These are phyloP conservation scores for Yamadazyma kitorensis DNA, from an alignment of 805 yeast species.

Conservation along the genomic window DNA sequence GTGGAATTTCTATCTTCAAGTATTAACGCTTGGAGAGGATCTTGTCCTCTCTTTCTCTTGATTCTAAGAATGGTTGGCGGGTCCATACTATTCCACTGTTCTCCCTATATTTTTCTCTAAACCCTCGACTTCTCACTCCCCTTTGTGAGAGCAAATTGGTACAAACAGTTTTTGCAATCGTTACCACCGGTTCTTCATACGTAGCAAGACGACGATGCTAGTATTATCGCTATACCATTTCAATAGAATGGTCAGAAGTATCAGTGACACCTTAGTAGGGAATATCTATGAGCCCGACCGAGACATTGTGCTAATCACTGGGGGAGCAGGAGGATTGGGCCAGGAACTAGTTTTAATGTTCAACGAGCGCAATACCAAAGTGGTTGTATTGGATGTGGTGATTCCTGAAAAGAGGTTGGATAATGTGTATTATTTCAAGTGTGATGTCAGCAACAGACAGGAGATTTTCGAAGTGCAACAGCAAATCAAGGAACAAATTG, in stretches of 20 bases:
- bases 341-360: slow-evolving; percentile 53
- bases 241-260: slow-evolving; percentile 21
- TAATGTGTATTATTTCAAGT: slow-evolving; percentile 53
- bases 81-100: slow-evolving; percentile 3
- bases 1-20: slow-evolving; percentile 37
- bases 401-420: slow-evolving; percentile 33
- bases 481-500: slow-evolving; percentile 46
- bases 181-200: too few species aligned
- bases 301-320: slow-evolving; percentile 76
- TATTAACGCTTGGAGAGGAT: slow-evolving; percentile 79
- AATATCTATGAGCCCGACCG: slow-evolving; percentile 47
- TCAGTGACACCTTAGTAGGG: slow-evolving; percentile 46
- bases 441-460: slow-evolving; percentile 64
- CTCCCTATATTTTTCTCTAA: not conserved
- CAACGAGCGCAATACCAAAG: slow-evolving; percentile 36
- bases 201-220: too few species aligned
- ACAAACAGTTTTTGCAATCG: slow-evolving; percentile 12
- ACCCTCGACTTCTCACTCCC: not conserved
- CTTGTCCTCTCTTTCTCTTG: slow-evolving; percentile 83
- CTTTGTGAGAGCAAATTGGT: too few species aligned
- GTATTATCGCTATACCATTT: slow-evolving; percentile 11
- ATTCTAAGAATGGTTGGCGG: slow-evolving; percentile 73
- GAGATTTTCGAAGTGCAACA: slow-evolving; percentile 42
- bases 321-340: slow-evolving; percentile 84
- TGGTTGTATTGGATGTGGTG: slow-evolving; percentile 64